phyloP scores from a whole-genome alignment of 1,139 yeast genomes.

The Eremothecium coryli region DNA sequence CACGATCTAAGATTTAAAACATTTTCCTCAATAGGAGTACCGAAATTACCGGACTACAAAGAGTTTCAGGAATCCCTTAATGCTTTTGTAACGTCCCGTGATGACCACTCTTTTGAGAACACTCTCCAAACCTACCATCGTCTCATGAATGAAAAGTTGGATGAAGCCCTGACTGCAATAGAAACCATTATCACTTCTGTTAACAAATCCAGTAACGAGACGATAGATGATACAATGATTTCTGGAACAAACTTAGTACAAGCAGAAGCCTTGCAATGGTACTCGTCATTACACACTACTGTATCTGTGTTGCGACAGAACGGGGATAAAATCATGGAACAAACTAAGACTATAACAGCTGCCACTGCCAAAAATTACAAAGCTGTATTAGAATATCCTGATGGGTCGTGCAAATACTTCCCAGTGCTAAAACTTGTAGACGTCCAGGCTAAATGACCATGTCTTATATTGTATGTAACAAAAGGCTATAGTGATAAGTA shows the following conservation, averaged over 20 bases:
- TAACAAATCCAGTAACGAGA: slow-evolving; percentile 15
- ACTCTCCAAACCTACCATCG: slow-evolving; percentile 15
- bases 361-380: slow-evolving; percentile 8
- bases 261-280: slow-evolving; percentile 27
- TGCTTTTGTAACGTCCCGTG: slow-evolving; percentile 18
- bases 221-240: slow-evolving; percentile 1
- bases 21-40: slow-evolving; percentile 75
- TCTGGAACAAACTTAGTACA: slow-evolving; percentile 26
- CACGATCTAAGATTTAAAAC: slow-evolving; percentile 70
- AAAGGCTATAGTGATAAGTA: no score
- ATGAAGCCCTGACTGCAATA: slow-evolving; percentile 14
- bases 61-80: slow-evolving; percentile 18
- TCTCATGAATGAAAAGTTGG: slow-evolving; percentile 17
- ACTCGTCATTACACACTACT: slow-evolving; percentile 16
- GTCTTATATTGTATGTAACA: no score
- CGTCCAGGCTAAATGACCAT: background rate
- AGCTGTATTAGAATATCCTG: slow-evolving; percentile 11
- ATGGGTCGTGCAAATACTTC: slow-evolving; percentile 17
- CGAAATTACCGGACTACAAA: slow-evolving; percentile 47
- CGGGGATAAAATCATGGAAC: slow-evolving; percentile 7
- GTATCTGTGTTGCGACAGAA: slow-evolving; percentile 13
- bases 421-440: slow-evolving; percentile 14
- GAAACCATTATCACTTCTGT: slow-evolving; percentile 19
- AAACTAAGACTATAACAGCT: slow-evolving; percentile 8
- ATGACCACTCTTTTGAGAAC: slow-evolving; percentile 13